phyloP scores from a whole-genome alignment of 1,284 basidiomycete genomes.

The Exobasidium cylindrosporum region DNA sequence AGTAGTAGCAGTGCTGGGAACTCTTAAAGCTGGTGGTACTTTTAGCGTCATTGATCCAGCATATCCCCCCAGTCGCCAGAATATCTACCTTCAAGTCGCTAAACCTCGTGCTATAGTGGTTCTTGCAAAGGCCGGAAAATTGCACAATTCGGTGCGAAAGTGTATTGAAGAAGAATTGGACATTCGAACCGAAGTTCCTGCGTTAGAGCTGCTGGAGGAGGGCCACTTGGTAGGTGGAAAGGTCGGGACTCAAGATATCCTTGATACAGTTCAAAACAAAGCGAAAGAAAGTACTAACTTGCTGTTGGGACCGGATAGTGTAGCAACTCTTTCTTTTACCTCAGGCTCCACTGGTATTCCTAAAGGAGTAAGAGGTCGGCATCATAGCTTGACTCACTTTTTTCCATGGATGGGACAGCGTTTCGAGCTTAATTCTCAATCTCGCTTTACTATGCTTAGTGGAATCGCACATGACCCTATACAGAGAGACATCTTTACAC shows the following conservation, averaged over 20 bases:
- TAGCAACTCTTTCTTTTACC: constrained; percentile 94
- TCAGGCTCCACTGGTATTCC: constrained; percentile 97
- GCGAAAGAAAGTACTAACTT: constrained; percentile 64
- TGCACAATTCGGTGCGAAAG: constrained; percentile 77
- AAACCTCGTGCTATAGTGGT: constrained; percentile 89
- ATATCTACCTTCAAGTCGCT: constrained; percentile 91
- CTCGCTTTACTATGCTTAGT: constrained; percentile 96
- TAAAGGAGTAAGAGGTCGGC: constrained; percentile 92
- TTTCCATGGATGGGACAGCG: constrained; percentile 98
- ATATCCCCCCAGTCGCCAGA: constrained; percentile 90
- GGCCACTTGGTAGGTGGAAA: constrained; percentile 66
- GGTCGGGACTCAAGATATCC: constrained; percentile 56
- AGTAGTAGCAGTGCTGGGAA: constrained; percentile 93
- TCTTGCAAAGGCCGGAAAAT: constrained; percentile 82
- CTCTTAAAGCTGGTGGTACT: constrained; percentile 92
- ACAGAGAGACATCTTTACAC: constrained; percentile 98
- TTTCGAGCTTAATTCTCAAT: constrained; percentile 72
- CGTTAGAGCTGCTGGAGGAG: constrained; percentile 70
- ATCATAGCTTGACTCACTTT: constrained; percentile 96
- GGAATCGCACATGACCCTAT: constrained; percentile 99
- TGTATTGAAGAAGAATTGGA: constrained; percentile 75
- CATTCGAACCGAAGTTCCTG: constrained; percentile 89
- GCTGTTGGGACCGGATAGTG: constrained; percentile 84
- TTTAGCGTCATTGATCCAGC: constrained; percentile 99
- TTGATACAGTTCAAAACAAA: constrained; percentile 61